phyloP scores from a whole-genome alignment of 1,139 yeast genomes.

The Pichia norvegensis region DNA sequence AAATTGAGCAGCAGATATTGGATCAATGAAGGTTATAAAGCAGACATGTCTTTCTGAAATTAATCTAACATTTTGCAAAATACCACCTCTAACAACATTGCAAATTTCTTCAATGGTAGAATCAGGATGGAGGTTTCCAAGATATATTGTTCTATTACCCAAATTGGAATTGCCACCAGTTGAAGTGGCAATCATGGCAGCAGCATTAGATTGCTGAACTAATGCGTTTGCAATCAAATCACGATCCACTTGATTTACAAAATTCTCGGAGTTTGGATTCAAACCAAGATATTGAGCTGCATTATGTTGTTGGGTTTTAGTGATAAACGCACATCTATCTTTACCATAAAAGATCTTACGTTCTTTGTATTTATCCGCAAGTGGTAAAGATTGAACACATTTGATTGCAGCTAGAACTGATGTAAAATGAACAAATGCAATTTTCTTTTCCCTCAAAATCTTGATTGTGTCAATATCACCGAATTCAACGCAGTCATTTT shows the following conservation, averaged over 20 bases:
- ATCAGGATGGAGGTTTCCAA: conserved; percentile 69
- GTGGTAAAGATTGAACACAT: conserved; percentile 51
- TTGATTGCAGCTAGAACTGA: conserved; percentile 50
- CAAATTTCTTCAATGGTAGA: conserved; percentile 77
- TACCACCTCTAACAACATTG: conserved; percentile 78
- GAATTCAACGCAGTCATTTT: conserved; percentile 41
- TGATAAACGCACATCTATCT: conserved; percentile 65
- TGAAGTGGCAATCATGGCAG: conserved; percentile 64
- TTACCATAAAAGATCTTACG: conserved; percentile 55
- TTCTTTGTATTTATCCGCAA: conserved; percentile 47
- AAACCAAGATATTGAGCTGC: conserved; percentile 93
- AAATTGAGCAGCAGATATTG: conserved; percentile 76
- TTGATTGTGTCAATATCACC: conserved; percentile 54
- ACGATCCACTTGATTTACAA: conserved; percentile 54
- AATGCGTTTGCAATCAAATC: conserved; percentile 43
- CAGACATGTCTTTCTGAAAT: conserved; percentile 78
- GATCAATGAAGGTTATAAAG: conserved; percentile 71
- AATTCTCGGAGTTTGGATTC: conserved; percentile 83
- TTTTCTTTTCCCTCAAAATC: conserved; percentile 50
- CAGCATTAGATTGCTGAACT: conserved; percentile 63
- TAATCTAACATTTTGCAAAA: conserved; percentile 61
- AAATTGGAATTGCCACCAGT: conserved; percentile 66
- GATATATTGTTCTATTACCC: conserved; percentile 71
- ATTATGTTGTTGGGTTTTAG: conserved; percentile 92
- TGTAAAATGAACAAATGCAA: conserved; percentile 55